Evolutionary conservation across 768 basidiomycete genomes (phyloP), one percentile per base, ranked within the genome.

Genomic region (Kwoniella dejecticola): DNA sequence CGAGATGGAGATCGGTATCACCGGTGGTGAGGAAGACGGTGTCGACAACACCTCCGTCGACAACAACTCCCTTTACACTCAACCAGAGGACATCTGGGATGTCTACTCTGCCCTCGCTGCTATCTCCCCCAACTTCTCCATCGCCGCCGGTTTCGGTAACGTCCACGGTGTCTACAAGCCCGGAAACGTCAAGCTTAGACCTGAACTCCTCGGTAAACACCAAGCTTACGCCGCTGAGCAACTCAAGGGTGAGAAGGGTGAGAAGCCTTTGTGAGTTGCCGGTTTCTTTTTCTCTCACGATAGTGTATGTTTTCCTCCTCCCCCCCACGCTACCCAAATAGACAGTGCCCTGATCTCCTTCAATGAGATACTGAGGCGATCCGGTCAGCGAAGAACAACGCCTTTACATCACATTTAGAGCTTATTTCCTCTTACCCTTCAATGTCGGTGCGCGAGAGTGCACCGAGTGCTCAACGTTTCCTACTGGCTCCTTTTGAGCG

Each of bases 1-100:
- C 79, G 96, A 99, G 85, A 99, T 99, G 96, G 96, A 99, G 82
- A 99, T 99, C 79, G 96, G 96, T 76, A 98, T 99, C 81, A 99
- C 96, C 52, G 96, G 96, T 75, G 96, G 96, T 72, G 96, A 99
- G 80, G 96, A 99, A 80, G 96, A 98, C 76, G 95, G 96, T 78
- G 96, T 99, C 49, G 95, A 99, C 82, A 99, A 99, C 85, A 88
- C 91, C 46, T 86, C 83, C 41, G 92, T 92, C 64, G 96, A 99
- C 82, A 99, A 98, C 81, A 83, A 87, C 46, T 85, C 85, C 62
- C 83, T 98, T 74, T 99, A 99, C 85, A 99, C 96, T 26, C 96
- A 99, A 80, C 94, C 96, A 38, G 88, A 91, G 72, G 95, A 99
- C 71, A 87, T 99, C 73, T 95, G 83, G 73, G 94, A 97, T 52